Evolutionary conservation across 2,329 filamentous ascomycete genomes (phyloP).

Genomic region (Daldinia eschscholtzii): DNA sequence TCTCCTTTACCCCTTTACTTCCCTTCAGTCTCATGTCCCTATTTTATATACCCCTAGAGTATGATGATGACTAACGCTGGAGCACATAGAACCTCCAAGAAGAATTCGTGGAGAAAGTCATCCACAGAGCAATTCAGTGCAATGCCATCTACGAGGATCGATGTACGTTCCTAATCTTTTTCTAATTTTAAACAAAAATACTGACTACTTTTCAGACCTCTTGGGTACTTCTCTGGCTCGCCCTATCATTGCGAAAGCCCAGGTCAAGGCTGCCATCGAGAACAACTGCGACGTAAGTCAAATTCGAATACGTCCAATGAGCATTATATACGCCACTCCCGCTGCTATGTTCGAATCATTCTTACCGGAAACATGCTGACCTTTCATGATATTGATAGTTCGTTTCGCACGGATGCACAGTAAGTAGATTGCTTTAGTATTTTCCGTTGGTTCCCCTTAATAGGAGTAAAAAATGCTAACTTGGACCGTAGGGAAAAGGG

Average conservation of each 20-base stretch:
- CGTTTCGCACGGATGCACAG: slow-evolving; percentile 11
- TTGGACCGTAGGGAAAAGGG: slow-evolving; percentile 4
- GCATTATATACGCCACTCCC: not conserved
- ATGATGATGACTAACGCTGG: not conserved
- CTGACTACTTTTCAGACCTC: slow-evolving; percentile 43
- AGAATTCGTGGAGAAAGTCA: slow-evolving; percentile 84
- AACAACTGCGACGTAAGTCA: slow-evolving; percentile 6
- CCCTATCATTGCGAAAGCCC: slow-evolving; percentile 70
- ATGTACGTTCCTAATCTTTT: not conserved
- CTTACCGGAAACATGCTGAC: not conserved
- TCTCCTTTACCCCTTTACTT: not conserved
- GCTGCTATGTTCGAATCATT: not conserved
- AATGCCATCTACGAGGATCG: slow-evolving; percentile 74
- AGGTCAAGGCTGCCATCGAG: slow-evolving; percentile 7
- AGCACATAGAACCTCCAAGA: slow-evolving; percentile 70
- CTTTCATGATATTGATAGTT: not conserved
- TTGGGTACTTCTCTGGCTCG: slow-evolving; percentile 73
- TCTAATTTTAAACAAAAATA: not conserved
- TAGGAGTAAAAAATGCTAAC: not conserved
- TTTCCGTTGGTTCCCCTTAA: not conserved
- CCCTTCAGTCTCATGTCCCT: not conserved
- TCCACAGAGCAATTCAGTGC: slow-evolving; percentile 82
- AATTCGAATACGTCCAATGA: slow-evolving; percentile 33
- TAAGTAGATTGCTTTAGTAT: not conserved
- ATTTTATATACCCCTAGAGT: not conserved